Evolutionary conservation across 305 asterid species (phyloP).

Genomic region (Striga hermonthica): DNA sequence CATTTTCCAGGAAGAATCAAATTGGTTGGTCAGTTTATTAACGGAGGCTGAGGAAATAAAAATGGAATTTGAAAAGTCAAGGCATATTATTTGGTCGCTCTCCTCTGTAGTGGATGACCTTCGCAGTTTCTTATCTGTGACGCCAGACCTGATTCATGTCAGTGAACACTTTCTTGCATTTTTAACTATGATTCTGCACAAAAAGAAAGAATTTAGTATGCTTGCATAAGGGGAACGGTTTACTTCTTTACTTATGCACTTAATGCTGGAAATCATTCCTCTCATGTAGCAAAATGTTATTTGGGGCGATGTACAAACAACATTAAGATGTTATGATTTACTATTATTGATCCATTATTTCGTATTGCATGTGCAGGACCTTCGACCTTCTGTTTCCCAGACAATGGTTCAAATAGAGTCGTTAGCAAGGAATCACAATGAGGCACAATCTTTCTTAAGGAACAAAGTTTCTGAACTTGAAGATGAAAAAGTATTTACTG

Average conservation of each 20-base stretch:
- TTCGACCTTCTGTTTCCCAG: conserved; percentile 51
- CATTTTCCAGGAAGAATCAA: conserved; percentile 60
- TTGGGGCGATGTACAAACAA: conserved; percentile 8
- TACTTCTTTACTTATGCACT: no score
- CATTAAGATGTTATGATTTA: not conserved
- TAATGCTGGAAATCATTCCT: no score
- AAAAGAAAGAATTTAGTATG: no score
- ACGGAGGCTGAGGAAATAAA: conserved; percentile 54
- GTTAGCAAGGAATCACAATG: conserved; percentile 44
- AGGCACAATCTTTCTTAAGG: conserved; percentile 52
- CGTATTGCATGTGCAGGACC: conserved; percentile 52
- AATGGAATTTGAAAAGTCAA: conserved; percentile 60
- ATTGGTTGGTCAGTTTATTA: conserved; percentile 44
- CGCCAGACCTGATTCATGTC: conserved; percentile 48
- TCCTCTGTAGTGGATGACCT: conserved; percentile 62
- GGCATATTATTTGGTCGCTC: conserved; percentile 41
- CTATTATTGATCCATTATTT: conserved; percentile 18
- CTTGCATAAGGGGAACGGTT: no score
- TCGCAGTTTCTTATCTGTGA: conserved; percentile 39
- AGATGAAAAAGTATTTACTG: conserved; percentile 64
- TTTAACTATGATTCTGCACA: conserved; percentile 3
- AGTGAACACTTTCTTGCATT: conserved; percentile 36
- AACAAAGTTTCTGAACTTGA: conserved; percentile 54
- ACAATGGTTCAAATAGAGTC: conserved; percentile 49
- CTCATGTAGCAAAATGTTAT: not conserved